These are phyloP conservation scores for Sporothrix brasiliensis DNA, from an alignment of 2,329 filamentous ascomycete genomes.

Conservation along the genomic window DNA sequence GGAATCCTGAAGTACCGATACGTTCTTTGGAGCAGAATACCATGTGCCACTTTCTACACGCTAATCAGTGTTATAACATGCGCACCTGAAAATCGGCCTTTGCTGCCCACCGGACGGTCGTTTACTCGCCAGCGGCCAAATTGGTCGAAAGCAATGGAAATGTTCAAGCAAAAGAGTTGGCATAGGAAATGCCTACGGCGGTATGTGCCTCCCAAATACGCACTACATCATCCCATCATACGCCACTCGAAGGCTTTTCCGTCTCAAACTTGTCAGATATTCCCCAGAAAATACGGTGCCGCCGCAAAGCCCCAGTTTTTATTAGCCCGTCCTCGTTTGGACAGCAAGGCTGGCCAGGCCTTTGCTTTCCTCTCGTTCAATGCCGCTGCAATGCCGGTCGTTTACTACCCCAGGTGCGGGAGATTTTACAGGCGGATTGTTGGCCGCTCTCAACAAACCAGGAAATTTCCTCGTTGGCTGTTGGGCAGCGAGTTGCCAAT, in stretches of 20 bases:
- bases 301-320: slow-evolving; percentile 1
- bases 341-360: not conserved
- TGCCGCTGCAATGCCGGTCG: slow-evolving; percentile 3
- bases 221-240: not conserved
- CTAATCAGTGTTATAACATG: too few relatives aligned
- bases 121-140: not conserved
- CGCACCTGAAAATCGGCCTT: slow-evolving; percentile 30
- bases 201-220: not conserved
- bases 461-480: not conserved
- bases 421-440: not conserved
- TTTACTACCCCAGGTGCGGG: slow-evolving; percentile 8
- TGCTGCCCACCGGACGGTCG: not conserved
- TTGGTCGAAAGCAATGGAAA: not conserved
- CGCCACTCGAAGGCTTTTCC: not conserved
- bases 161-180: not conserved
- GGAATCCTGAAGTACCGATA: too few relatives aligned
- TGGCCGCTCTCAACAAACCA: not conserved
- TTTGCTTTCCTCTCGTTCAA: not conserved
- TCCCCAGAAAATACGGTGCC: not conserved
- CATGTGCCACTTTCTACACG: too few relatives aligned
- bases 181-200: not conserved
- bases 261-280: not conserved
- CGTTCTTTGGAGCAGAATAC: too few relatives aligned
- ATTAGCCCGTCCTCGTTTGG: not conserved
- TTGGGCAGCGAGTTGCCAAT: not conserved